These are phyloP conservation scores for Cinnamomum micranthum DNA, from an alignment of 164 flowering plant genomes.

Conservation along the genomic window DNA sequence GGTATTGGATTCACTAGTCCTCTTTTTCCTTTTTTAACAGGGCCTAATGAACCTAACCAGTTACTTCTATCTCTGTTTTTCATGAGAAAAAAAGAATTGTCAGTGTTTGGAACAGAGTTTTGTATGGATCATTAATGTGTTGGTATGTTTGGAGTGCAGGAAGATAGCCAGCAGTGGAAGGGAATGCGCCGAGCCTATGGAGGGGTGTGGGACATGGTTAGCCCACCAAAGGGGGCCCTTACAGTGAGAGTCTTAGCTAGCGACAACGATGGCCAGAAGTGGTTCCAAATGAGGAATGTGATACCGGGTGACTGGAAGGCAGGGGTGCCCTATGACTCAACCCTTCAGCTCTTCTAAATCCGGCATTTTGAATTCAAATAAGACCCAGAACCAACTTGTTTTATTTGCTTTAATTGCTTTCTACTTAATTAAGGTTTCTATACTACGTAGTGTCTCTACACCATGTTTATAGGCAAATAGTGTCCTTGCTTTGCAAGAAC, in stretches of 20 bases:
- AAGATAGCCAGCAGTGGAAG: conserved; percentile 64
- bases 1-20: conserved; percentile 32
- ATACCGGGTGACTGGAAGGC: conserved; percentile 69
- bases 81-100: too few relatives aligned
- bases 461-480: too few relatives aligned
- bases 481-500: neutral
- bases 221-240: conserved; percentile 37
- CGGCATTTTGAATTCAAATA: too few relatives aligned
- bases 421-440: too few relatives aligned
- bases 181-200: conserved; percentile 68
- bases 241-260: conserved; percentile 50
- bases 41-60: neutral
- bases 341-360: conserved; percentile 38
- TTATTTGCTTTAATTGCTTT: too few relatives aligned
- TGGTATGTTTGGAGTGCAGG: conserved; percentile 29
- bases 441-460: too few relatives aligned
- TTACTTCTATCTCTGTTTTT: neutral
- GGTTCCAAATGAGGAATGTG: conserved; percentile 39
- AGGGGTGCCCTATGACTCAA: conserved; percentile 60
- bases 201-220: conserved; percentile 38
- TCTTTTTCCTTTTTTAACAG: too few relatives aligned
- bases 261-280: conserved; percentile 33
- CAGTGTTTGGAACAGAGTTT: neutral
- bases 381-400: neutral
- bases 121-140: neutral